Base-by-base conservation (phyloP, 441 rosid species). In the Jatropha multifida region DNA sequence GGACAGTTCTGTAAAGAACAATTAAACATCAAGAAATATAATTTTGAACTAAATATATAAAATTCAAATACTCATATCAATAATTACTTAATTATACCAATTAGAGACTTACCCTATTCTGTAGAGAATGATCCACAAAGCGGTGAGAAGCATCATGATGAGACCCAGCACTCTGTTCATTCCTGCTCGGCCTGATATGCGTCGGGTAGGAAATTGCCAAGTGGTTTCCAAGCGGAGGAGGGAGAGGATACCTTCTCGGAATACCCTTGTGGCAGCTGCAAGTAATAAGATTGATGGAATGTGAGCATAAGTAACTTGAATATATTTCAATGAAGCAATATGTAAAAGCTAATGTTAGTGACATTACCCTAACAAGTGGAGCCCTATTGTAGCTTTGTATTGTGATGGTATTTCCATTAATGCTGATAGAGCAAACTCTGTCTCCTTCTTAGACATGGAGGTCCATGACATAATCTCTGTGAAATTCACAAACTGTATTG, bases 391-490 rank as follows among this genome's bases (percentile, higher is more conserved):
- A 63, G 98, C 98, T 83, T 89, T 90, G 65, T 93, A 93, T 74
- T 95, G 99, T 70, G 89, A 83, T 1, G 99, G 99, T 73, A 95
- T 85, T 80, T 95, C 99, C 99, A 95, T 95, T 82, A 93, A 81
- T 10, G 97, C 98, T 8, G 94, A 80, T 17, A 93, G 92, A 48
- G 99, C 94, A 79, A 95, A 93, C 62, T 90, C 89, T 66, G 95
- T 81, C 80, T 95, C 89, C 82, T 90, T 95, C 71, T 87, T 85
- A 18, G 86, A 80, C 20, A 73, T 68, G 58, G 85, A 76, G 71
- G 65, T 69, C 61, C 80, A 81, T 85, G 84, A 83, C 99, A 93
- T 92, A 20, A 95, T 95, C 7, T 90, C 83, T 11, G 97, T 90
- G 82, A 90, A 95, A 77, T 95, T 95, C 80, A 95, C 98, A 82